Conservation (phyloP, 177 flowering plant genomes). For the Vitis hybrid region DNA sequence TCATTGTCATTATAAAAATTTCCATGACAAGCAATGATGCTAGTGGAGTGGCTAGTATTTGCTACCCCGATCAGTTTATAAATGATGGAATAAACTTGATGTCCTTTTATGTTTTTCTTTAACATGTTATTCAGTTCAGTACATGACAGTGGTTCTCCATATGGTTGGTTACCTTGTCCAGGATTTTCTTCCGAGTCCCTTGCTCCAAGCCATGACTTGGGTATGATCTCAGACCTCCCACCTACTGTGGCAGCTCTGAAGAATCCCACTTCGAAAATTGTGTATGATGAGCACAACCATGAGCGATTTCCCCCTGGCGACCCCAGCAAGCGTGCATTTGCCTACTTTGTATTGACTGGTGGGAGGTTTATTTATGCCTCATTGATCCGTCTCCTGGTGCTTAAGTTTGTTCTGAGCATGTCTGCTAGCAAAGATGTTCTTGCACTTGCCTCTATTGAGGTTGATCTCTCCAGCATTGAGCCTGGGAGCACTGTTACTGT, state of each 20-base stretch:
- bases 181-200: constrained; percentile 52
- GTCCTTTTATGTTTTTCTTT: not conserved
- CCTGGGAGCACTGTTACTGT: constrained; percentile 68
- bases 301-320: constrained; percentile 75
- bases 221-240: constrained; percentile 40
- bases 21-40: no score
- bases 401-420: constrained; percentile 70
- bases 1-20: no score
- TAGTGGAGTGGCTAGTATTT: no score
- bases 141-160: not conserved
- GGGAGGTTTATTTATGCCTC: constrained; percentile 78
- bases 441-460: constrained; percentile 75
- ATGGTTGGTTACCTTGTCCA: constrained; percentile 17
- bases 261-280: constrained; percentile 57
- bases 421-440: constrained; percentile 75
- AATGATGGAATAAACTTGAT: not conserved
- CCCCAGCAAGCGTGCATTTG: constrained; percentile 70
- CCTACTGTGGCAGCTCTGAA: constrained; percentile 58
- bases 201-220: constrained; percentile 29
- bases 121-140: not conserved
- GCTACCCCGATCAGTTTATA: no score
- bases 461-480: constrained; percentile 64
- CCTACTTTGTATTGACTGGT: constrained; percentile 69
- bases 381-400: constrained; percentile 54
- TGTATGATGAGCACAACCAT: constrained; percentile 57